phyloP scores from a whole-genome alignment of 176 grass and related monocot species.

The Triticum timopheevii region DNA sequence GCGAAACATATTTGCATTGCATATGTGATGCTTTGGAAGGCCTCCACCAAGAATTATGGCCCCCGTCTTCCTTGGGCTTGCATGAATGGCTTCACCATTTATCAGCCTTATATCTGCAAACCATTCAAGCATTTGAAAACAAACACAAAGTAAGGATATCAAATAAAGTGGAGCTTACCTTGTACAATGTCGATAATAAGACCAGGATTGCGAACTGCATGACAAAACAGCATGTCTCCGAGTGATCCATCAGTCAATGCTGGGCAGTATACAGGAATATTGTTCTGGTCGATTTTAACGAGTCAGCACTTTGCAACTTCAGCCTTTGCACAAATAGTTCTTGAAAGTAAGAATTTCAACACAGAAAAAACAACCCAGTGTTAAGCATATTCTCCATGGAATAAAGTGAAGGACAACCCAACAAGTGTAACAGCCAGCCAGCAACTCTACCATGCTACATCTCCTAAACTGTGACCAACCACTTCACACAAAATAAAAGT shows the following conservation, averaged over 20 bases:
- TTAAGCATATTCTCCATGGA: neutral
- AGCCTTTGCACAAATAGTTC: neutral
- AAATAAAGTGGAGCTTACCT: conserved; percentile 48
- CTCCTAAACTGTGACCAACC: neutral
- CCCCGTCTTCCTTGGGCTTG: conserved; percentile 70
- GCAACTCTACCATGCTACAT: neutral
- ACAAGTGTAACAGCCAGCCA: neutral
- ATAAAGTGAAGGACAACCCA: neutral
- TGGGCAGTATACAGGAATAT: conserved; percentile 85
- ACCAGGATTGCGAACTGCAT: conserved; percentile 81
- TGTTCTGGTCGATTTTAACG: conserved; percentile 53
- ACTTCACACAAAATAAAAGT: neutral
- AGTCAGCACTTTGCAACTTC: conserved; percentile 19
- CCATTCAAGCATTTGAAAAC: neutral
- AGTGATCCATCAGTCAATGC: conserved; percentile 95
- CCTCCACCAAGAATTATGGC: conserved; percentile 90
- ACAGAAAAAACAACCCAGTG: neutral
- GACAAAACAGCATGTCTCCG: conserved; percentile 94
- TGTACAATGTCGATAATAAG: conserved; percentile 93
- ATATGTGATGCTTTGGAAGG: conserved; percentile 92
- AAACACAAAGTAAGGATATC: conserved; percentile 15
- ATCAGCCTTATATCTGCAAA: conserved; percentile 73
- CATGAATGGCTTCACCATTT: conserved; percentile 89
- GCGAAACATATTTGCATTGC: conserved; percentile 96
- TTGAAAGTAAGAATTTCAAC: neutral